Evolutionary conservation across 768 basidiomycete species (phyloP).

Genomic region (Lepiota brunneoincarnata): DNA sequence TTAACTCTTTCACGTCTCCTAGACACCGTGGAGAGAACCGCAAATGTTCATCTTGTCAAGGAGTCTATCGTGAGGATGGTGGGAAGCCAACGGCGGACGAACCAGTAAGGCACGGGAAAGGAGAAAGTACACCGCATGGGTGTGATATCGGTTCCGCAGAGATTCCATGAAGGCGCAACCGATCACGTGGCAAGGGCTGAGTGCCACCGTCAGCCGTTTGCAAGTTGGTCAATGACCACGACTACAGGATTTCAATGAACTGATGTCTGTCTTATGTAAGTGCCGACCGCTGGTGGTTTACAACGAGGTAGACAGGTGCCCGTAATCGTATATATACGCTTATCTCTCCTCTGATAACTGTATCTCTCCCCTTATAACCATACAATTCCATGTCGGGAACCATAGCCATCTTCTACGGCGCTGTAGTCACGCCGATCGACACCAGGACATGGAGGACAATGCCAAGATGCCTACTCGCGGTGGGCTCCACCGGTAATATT

Average conservation of each 20-base stretch:
- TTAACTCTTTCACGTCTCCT: slow-evolving; percentile 2
- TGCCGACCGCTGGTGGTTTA: not conserved
- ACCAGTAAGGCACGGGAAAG: too few species aligned
- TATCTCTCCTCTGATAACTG: not conserved
- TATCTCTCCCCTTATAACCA: not conserved
- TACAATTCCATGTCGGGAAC: slow-evolving; percentile 15
- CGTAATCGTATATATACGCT: not conserved
- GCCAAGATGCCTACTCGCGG: slow-evolving; percentile 53
- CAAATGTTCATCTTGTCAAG: too few species aligned
- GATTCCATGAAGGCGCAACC: too few species aligned
- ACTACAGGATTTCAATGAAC: too few species aligned
- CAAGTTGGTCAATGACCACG: too few species aligned
- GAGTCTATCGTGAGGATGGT: too few species aligned
- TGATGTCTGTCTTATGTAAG: slow-evolving; percentile 6
- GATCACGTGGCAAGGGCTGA: too few species aligned
- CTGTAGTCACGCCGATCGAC: slow-evolving; percentile 52
- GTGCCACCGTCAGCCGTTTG: too few species aligned
- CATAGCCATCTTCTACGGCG: slow-evolving; percentile 44
- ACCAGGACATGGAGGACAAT: slow-evolving; percentile 41
- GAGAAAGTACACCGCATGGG: too few species aligned
- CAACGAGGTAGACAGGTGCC: not conserved
- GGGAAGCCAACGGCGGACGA: too few species aligned
- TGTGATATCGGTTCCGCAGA: too few species aligned
- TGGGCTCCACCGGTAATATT: slow-evolving; percentile 49
- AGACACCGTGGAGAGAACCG: not conserved